These are phyloP conservation scores for Lavandula angustifolia DNA, from an alignment of 257 asterid species.

Conservation along the genomic window DNA sequence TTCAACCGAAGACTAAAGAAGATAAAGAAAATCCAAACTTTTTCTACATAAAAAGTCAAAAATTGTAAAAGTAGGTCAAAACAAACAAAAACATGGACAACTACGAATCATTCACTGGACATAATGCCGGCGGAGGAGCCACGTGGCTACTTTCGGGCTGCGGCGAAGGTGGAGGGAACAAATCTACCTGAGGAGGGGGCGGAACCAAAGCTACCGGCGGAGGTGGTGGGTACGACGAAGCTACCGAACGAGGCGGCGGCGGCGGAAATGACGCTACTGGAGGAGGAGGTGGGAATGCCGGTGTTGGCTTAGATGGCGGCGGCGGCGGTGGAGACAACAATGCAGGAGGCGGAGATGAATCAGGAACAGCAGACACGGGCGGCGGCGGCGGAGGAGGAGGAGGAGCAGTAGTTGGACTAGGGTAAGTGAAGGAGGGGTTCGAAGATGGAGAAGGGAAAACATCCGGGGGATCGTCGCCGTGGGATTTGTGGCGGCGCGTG, in stretches of 20 bases:
- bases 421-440: conserved; percentile 13
- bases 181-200: neutral
- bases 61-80: neutral
- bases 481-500: conserved; percentile 32
- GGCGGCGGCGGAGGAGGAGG: no score
- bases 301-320: neutral
- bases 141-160: conserved; percentile 3
- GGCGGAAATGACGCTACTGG: conserved; percentile 24
- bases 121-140: conserved; percentile 49
- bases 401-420: conserved; percentile 14
- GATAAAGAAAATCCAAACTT: neutral
- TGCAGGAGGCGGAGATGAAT: no score
- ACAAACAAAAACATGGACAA: neutral
- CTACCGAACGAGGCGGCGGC: neutral
- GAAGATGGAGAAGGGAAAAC: conserved; percentile 17
- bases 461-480: conserved; percentile 30
- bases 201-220: neutral
- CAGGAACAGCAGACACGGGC: neutral
- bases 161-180: conserved; percentile 1
- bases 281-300: conserved; percentile 23
- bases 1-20: neutral
- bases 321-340: conserved; percentile 6
- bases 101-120: conserved; percentile 45
- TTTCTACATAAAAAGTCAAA: neutral
- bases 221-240: conserved; percentile 23